phyloP scores from a whole-genome alignment of 1,284 basidiomycete species.

The Ceratobasidium sp. region DNA sequence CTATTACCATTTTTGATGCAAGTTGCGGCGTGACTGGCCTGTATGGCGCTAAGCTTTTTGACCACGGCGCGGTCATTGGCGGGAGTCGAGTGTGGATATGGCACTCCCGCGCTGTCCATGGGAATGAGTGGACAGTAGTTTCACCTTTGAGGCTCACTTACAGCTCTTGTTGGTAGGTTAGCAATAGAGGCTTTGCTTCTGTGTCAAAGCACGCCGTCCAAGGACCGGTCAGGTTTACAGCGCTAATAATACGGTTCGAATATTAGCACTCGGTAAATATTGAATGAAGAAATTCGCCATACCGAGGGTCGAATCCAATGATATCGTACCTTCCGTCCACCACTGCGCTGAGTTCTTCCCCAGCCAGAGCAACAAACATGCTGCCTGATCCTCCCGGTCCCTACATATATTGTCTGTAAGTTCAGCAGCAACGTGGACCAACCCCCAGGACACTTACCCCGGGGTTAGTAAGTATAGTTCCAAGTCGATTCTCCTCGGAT shows the following conservation, averaged over 20 bases:
- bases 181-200: conserved; percentile 2
- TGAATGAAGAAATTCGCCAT: conserved; percentile 26
- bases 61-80: neutral
- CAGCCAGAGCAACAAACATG: conserved; percentile 2
- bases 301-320: conserved; percentile 38
- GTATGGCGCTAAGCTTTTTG: neutral
- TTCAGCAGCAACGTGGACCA: too few relatives aligned
- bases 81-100: conserved; percentile 12
- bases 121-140: neutral
- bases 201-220: conserved; percentile 23
- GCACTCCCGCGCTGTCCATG: neutral
- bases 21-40: neutral
- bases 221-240: conserved; percentile 29
- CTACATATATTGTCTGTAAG: neutral
- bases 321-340: conserved; percentile 46
- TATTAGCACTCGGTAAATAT: neutral
- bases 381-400: conserved; percentile 48
- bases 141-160: neutral
- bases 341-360: conserved; percentile 40
- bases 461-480: conserved; percentile 8
- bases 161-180: neutral
- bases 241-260: neutral
- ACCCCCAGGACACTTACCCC: conserved; percentile 7
- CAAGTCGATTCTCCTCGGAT: conserved; percentile 6
- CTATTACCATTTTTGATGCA: conserved; percentile 45